A percentile compares a stretch with the other conserved stretches of the same genome.
Evolutionary conservation across 73 alveolate species (phyloP).

Genomic region (Symbiodinium natans): DNA sequence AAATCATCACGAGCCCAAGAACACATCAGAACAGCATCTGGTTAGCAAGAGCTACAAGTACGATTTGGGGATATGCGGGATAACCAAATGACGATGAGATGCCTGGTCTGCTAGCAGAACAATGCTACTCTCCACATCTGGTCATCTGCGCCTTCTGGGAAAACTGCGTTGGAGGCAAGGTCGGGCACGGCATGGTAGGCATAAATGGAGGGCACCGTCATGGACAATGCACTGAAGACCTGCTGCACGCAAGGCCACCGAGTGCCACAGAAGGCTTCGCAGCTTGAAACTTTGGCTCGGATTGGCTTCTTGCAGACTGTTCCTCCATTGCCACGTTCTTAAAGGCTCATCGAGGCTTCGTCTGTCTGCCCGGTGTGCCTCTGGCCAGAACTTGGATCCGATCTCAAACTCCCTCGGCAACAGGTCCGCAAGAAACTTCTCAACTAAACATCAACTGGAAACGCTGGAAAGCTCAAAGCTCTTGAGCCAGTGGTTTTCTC

Average conservation of each 20-base stretch:
- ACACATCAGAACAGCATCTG: too few species aligned
- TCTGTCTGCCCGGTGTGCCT: background rate
- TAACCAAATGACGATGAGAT: too few species aligned
- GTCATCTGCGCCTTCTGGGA: slow-evolving; percentile 10
- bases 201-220: slow-evolving; percentile 38
- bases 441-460: too few species aligned
- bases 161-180: slow-evolving; percentile 32
- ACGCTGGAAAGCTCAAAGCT: slow-evolving; percentile 37
- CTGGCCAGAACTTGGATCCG: slow-evolving; percentile 43
- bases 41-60: too few species aligned
- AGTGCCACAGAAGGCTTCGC: too few species aligned
- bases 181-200: slow-evolving; percentile 23
- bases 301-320: too few species aligned
- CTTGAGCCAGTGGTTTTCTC: background rate
- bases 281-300: too few species aligned
- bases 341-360: background rate
- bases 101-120: background rate
- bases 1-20: too few species aligned
- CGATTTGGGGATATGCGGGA: background rate
- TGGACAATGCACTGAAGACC: slow-evolving; percentile 75
- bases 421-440: too few species aligned
- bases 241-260: background rate
- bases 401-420: slow-evolving; percentile 21
- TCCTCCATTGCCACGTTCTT: background rate
- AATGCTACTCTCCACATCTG: background rate